Evolutionary conservation across 1,284 basidiomycete species (phyloP).

Genomic region (Austroboletus rostrupii): DNA sequence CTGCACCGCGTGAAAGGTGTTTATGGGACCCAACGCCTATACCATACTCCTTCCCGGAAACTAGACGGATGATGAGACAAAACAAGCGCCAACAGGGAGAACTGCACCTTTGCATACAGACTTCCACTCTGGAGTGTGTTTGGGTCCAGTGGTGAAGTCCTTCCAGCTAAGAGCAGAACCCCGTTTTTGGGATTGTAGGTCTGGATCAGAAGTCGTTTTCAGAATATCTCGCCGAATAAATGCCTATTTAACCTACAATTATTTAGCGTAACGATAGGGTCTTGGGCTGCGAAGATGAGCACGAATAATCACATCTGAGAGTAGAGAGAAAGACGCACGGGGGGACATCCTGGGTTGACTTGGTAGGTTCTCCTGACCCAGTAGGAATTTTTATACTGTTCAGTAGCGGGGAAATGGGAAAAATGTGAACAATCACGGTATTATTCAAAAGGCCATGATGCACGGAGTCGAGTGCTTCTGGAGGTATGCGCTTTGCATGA

Average conservation of each 20-base stretch:
- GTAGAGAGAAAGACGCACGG: conserved; percentile 15
- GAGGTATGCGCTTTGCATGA: conserved; percentile 23
- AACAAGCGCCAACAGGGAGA: conserved; percentile 6
- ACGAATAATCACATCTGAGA: not conserved
- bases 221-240: not conserved
- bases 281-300: conserved; percentile 24
- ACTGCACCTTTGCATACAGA: conserved; percentile 54
- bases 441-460: conserved; percentile 27
- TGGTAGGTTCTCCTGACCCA: conserved; percentile 16
- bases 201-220: conserved; percentile 31
- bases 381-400: conserved; percentile 26
- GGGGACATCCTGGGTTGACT: conserved; percentile 20
- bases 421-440: conserved; percentile 24
- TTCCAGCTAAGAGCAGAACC: conserved; percentile 50
- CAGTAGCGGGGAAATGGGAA: conserved; percentile 17
- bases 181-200: conserved; percentile 45
- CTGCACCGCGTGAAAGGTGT: conserved; percentile 48
- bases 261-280: conserved; percentile 40
- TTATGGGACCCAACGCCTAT: conserved; percentile 41
- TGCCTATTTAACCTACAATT: conserved; percentile 33
- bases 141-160: conserved; percentile 43
- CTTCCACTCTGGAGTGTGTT: conserved; percentile 52
- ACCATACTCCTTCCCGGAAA: conserved; percentile 29
- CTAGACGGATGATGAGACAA: conserved; percentile 18
- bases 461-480: conserved; percentile 25